phyloP scores from a whole-genome alignment of 345 rosid species.

The Moricandia arvensis region DNA sequence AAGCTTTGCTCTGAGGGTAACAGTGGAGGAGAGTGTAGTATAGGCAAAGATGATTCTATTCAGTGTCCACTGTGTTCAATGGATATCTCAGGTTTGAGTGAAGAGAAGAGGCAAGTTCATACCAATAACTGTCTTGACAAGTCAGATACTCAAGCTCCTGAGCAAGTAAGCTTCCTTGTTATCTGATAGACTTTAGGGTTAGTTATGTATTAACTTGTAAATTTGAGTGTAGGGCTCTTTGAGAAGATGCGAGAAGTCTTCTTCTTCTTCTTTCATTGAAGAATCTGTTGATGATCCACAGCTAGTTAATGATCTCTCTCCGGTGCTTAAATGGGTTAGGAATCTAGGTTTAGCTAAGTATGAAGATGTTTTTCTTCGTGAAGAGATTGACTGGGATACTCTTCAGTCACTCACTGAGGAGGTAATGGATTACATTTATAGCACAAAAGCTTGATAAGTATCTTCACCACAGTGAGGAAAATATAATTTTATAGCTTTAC shows the following conservation, averaged over 20 bases:
- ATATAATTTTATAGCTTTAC: not conserved
- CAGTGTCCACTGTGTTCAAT: constrained; percentile 72
- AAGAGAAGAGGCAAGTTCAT: constrained; percentile 66
- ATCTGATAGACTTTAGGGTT: not conserved
- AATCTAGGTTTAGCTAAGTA: constrained; percentile 65
- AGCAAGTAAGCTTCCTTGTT: constrained; percentile 43
- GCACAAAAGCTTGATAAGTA: not conserved
- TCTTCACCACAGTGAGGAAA: not conserved
- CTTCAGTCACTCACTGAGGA: constrained; percentile 80
- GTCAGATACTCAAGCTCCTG: constrained; percentile 30
- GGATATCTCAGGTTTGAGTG: constrained; percentile 65
- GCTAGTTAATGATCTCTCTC: constrained; percentile 51
- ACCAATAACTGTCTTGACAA: constrained; percentile 75
- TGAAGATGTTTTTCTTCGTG: constrained; percentile 62
- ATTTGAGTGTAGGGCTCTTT: constrained; percentile 39
- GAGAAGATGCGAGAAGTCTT: constrained; percentile 25
- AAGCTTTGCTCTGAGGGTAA: constrained; percentile 52
- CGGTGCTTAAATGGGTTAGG: constrained; percentile 65
- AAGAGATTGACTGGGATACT: constrained; percentile 92
- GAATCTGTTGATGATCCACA: constrained; percentile 39
- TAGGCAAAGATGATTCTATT: constrained; percentile 35
- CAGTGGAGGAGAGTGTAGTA: constrained; percentile 24
- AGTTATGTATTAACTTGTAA: not conserved
- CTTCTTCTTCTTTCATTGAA: constrained; percentile 23
- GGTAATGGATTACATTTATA: constrained; percentile 40